Percentiles rank a stretch among this genome's conserved stretches.
phyloP scores from a whole-genome alignment of 2,329 filamentous ascomycete genomes.

The Fusarium concolor region DNA sequence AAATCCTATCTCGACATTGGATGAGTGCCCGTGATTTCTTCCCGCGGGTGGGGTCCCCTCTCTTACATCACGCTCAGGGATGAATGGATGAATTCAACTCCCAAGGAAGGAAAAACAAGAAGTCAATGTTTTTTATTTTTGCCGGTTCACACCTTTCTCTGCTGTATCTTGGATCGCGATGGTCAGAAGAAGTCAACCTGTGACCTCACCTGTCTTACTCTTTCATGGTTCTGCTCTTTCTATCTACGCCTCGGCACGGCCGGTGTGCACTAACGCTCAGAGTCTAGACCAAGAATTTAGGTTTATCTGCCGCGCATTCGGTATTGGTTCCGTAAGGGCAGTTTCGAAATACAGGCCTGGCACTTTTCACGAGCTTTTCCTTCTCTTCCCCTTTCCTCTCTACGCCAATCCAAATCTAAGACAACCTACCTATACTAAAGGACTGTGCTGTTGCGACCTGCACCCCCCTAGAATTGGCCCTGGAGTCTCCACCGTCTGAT shows the following conservation, averaged over 20 bases:
- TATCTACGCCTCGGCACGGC: conserved; percentile 27
- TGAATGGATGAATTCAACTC: conserved; percentile 15
- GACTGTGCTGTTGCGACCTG: not conserved
- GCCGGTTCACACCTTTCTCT: conserved; percentile 15
- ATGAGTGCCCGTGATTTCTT: conserved; percentile 14
- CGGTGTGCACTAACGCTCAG: conserved; percentile 9
- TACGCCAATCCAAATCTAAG: conserved; percentile 1
- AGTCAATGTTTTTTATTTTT: conserved; percentile 13
- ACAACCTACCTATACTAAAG: not conserved
- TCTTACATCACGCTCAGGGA: conserved; percentile 36
- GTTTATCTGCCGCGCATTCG: conserved; percentile 42
- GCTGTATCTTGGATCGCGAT: conserved; percentile 1
- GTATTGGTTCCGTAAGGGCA: conserved; percentile 44
- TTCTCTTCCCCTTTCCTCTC: conserved; percentile 1
- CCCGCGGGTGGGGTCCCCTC: conserved; percentile 26
- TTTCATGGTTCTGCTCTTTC: not conserved
- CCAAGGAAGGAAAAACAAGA: conserved; percentile 1
- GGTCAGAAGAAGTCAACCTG: conserved; percentile 1
- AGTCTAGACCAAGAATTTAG: conserved; percentile 30
- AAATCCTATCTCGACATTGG: conserved; percentile 31
- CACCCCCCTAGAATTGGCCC: conserved; percentile 13
- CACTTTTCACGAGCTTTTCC: conserved; percentile 26
- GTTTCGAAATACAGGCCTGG: conserved; percentile 19
- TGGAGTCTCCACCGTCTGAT: conserved; percentile 37
- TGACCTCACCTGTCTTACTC: conserved; percentile 14